Evolutionary conservation across 352 stramenopile species (phyloP).

Genomic region (Lagenidium giganteum): DNA sequence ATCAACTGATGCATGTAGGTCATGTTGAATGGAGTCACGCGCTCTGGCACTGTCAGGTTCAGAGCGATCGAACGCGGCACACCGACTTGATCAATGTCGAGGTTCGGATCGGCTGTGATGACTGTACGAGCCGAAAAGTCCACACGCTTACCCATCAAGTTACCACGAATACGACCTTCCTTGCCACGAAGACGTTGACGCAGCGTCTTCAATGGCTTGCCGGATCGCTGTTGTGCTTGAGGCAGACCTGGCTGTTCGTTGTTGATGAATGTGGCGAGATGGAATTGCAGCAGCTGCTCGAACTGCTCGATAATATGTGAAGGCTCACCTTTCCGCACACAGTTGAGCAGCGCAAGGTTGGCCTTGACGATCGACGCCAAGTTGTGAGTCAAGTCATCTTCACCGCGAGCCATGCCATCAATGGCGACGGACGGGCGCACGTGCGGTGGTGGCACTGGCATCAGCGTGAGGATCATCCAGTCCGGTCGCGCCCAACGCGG

Average conservation of each 20-base stretch:
- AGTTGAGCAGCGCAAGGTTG: slow-evolving; percentile 95
- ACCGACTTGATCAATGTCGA: slow-evolving; percentile 98
- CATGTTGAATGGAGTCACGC: slow-evolving; percentile 99
- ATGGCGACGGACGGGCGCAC: slow-evolving; percentile 96
- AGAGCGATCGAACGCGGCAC: slow-evolving; percentile 98
- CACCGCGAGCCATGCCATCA: slow-evolving; percentile 90
- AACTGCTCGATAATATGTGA: slow-evolving; percentile 96
- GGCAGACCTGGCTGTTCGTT: slow-evolving; percentile 96
- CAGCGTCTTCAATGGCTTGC: slow-evolving; percentile 98
- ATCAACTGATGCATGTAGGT: slow-evolving; percentile 95
- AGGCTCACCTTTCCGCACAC: slow-evolving; percentile 93
- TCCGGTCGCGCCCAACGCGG: slow-evolving; percentile 94
- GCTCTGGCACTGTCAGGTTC: slow-evolving; percentile 98
- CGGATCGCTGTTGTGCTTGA: slow-evolving; percentile 95
- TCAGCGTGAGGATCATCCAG: slow-evolving; percentile 98
- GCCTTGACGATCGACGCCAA: slow-evolving; percentile 98
- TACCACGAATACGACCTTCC: slow-evolving; percentile 98
- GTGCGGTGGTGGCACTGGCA: slow-evolving; percentile 97
- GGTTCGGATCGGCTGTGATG: slow-evolving; percentile 99
- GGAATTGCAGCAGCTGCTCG: slow-evolving; percentile 83
- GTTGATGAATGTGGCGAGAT: slow-evolving; percentile 94
- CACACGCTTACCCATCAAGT: slow-evolving; percentile 99
- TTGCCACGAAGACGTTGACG: slow-evolving; percentile 95
- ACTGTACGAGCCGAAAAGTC: slow-evolving; percentile 99
- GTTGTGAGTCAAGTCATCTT: slow-evolving; percentile 99